Base-by-base conservation (phyloP, 495 filamentous ascomycete species). In the Viridothelium virens region DNA sequence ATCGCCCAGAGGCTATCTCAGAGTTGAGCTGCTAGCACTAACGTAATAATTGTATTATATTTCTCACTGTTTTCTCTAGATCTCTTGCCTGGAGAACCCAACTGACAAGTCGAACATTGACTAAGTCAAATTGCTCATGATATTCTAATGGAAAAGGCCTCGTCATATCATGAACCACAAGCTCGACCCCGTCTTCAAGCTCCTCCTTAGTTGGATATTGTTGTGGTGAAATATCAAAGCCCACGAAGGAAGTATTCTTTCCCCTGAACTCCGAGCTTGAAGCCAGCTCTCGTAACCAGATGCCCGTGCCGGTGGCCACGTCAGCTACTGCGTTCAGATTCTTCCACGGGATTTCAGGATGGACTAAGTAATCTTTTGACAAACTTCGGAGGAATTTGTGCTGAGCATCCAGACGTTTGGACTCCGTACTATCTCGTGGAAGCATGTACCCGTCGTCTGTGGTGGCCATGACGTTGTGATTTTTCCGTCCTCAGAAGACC, bases 241-340 rank as follows among this genome's bases (percentile, higher is more conserved):
- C 48, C 5, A 53, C 48, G 48, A 53, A 53, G 11, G 48, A 53
- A 14, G 48, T 53, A n/a, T 53, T 53, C 10, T 9, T 9, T 14
- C 48, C 18, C 5, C 11, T n/a, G n/a, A 53, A 53, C 11, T 14
- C 48, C 16, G 18, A 53, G 48, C 11, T 53, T 5, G 48, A 9
- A n/a, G 48, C 48, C 11, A 53, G 48, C 48, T 53, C 11, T n/a
- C 48, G 48, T 53, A 53, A 53, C 48, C 48, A 25, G 48, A 53
- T 53, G 5, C 48, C 48, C 5, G 48, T 53, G 11, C 48, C 48
- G 11, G 48, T 18, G 11, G 48, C 48, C 11, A 53, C 48, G 11
- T 53, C 48, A 14, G 48, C 48, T 5, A 53, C 48, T 53, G 48
- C 18, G 11, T 53, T n/a, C 11, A 53, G 11, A 53, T 53, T 53